Evolutionary conservation across 192 early-diverging fungal species (phyloP).

Genomic region (Funneliformis geosporum): DNA sequence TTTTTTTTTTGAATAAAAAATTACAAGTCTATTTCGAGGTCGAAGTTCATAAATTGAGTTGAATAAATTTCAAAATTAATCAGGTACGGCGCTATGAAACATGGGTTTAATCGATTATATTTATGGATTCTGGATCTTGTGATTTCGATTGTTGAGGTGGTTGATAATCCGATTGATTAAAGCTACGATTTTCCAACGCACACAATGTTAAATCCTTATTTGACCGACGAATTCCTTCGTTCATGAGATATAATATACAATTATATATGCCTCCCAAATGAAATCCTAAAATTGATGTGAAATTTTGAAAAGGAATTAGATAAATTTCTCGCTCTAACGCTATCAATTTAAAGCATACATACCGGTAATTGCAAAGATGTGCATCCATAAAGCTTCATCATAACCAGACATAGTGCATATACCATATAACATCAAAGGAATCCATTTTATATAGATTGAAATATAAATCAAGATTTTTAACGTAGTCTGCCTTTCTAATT

Average conservation of each 20-base stretch:
- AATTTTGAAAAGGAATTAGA: neutral
- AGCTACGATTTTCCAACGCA: neutral
- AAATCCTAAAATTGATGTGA: neutral
- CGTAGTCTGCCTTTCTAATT: neutral
- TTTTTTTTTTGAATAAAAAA: no score
- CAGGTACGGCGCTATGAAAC: no score
- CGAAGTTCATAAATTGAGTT: no score
- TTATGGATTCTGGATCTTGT: no score
- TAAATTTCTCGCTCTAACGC: neutral
- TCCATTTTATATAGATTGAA: conserved; percentile 4
- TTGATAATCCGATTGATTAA: no score
- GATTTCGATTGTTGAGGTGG: no score
- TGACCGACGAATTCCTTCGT: neutral
- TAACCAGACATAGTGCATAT: neutral
- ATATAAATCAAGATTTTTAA: conserved; percentile 14
- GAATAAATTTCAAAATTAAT: no score
- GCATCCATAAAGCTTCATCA: neutral
- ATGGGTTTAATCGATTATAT: no score
- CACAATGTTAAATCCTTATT: neutral
- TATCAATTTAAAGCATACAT: neutral
- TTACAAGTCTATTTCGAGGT: no score
- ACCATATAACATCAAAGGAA: neutral
- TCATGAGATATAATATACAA: neutral
- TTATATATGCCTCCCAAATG: neutral
- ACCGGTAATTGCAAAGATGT: neutral